These are phyloP conservation scores for Dendrobium nobile DNA, from an alignment of 106 monocot genomes.

Conservation along the genomic window DNA sequence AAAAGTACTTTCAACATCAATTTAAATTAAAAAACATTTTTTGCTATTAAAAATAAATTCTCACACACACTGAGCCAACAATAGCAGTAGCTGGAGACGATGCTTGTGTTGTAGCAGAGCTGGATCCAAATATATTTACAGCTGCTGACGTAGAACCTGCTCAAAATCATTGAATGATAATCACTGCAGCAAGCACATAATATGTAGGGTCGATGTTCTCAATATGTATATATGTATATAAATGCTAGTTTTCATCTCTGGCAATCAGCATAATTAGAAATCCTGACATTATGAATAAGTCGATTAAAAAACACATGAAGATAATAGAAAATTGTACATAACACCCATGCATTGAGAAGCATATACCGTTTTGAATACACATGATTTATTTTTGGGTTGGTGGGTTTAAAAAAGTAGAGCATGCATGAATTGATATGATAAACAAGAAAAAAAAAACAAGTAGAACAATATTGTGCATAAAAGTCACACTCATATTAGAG, in stretches of 20 bases:
- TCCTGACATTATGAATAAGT: not conserved
- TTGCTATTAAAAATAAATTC: not conserved
- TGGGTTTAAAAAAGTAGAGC: not conserved
- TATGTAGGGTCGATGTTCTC: not conserved
- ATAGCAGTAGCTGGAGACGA: slow-evolving; percentile 16
- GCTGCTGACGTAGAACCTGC: slow-evolving; percentile 9
- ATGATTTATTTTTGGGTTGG: not conserved
- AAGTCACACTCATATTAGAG: not conserved
- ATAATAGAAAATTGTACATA: not conserved
- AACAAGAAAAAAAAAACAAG: not conserved
- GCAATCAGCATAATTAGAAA: not conserved
- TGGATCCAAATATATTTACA: slow-evolving; percentile 6
- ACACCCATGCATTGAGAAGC: not conserved
- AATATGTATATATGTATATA: not conserved
- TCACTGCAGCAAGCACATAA: not conserved
- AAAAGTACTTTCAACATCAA: not conserved
- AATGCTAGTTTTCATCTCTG: not conserved
- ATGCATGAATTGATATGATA: not conserved
- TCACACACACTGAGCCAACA: not conserved
- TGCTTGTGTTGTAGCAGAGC: slow-evolving; percentile 5
- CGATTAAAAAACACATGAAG: not conserved
- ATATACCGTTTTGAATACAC: not conserved
- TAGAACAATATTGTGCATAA: not conserved
- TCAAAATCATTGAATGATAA: slow-evolving; percentile 1
- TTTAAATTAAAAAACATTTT: not conserved